phyloP scores from a whole-genome alignment of 345 rosid species.

The Trapa bicornis region DNA sequence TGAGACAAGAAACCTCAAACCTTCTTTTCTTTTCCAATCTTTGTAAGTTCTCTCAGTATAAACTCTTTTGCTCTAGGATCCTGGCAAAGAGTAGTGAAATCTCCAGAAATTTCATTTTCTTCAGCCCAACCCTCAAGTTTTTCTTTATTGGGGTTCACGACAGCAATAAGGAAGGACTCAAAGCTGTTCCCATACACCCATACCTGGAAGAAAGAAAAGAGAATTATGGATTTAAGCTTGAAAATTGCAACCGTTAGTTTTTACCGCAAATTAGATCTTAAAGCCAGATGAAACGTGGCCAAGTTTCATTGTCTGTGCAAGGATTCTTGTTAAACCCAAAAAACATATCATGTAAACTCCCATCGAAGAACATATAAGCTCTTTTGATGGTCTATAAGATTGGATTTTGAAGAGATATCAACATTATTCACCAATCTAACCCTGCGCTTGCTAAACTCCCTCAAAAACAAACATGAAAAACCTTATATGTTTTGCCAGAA shows the following conservation, averaged over 20 bases:
- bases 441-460: too few relatives aligned
- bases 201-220: constrained; percentile 32
- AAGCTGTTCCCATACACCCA: constrained; percentile 97
- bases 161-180: constrained; percentile 81
- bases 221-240: background rate
- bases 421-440: too few relatives aligned
- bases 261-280: background rate
- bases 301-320: too few relatives aligned
- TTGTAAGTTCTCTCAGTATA: constrained; percentile 56
- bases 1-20: constrained; percentile 17
- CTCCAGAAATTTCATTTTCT: constrained; percentile 49
- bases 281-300: too few relatives aligned
- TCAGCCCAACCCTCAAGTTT: constrained; percentile 71
- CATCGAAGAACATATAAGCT: too few relatives aligned
- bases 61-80: constrained; percentile 52
- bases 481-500: too few relatives aligned
- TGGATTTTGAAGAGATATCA: too few relatives aligned
- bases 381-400: too few relatives aligned
- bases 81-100: constrained; percentile 59
- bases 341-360: too few relatives aligned
- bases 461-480: too few relatives aligned
- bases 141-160: constrained; percentile 65
- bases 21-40: constrained; percentile 68
- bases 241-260: background rate
- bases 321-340: too few relatives aligned